These are phyloP conservation scores for Castanospermum australe DNA, from an alignment of 306 rosid species.

Conservation along the genomic window DNA sequence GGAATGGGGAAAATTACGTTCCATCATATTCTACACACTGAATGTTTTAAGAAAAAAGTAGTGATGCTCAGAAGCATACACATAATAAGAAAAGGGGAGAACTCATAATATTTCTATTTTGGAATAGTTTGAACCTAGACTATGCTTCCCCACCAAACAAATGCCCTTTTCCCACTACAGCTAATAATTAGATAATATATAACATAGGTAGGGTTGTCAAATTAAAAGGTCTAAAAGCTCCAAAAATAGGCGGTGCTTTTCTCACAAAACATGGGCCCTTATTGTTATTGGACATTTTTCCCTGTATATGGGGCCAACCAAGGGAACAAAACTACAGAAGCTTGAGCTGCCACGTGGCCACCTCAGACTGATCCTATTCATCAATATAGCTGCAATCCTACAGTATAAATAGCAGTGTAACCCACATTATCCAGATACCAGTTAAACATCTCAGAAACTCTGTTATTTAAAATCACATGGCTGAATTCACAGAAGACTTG, in stretches of 20 bases:
- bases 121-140: slow-evolving; percentile 38
- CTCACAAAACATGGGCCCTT: slow-evolving; percentile 42
- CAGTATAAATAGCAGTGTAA: slow-evolving; percentile 50
- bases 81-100: neutral
- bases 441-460: slow-evolving; percentile 18
- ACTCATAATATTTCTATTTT: neutral
- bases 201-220: neutral
- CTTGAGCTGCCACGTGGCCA: slow-evolving; percentile 70
- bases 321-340: slow-evolving; percentile 50
- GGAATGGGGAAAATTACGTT: neutral
- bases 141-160: slow-evolving; percentile 7
- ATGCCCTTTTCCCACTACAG: slow-evolving; percentile 26
- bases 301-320: slow-evolving; percentile 51
- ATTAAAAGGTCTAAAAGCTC: slow-evolving; percentile 23
- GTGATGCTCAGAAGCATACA: neutral
- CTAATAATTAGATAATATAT: slow-evolving; percentile 2
- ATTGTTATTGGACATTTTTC: slow-evolving; percentile 46
- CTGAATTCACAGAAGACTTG: slow-evolving; percentile 61
- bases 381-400: slow-evolving; percentile 26
- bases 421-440: slow-evolving; percentile 49
- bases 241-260: slow-evolving; percentile 35
- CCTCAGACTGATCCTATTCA: slow-evolving; percentile 38
- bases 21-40: neutral
- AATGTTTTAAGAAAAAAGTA: neutral
- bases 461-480: slow-evolving; percentile 46